These are phyloP conservation scores for Metarhizium sp. DNA, from an alignment of 2,329 filamentous ascomycete genomes.

Conservation along the genomic window DNA sequence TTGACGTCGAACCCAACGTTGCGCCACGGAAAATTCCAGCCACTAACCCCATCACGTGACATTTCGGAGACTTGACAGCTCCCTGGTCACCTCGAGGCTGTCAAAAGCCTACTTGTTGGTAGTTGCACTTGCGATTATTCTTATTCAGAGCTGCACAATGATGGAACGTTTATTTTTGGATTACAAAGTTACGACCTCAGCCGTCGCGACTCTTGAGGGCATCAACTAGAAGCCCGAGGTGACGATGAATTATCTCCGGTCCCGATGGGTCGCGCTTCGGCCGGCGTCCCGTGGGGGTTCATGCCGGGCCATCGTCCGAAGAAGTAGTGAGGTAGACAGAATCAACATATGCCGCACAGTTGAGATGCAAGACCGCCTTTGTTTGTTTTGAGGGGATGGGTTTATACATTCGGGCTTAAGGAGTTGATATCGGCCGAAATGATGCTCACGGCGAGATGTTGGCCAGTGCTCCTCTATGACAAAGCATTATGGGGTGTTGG, in stretches of 20 bases:
- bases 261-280: background rate
- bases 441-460: too few species aligned
- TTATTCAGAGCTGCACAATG: too few species aligned
- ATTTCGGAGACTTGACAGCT: background rate
- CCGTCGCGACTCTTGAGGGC: background rate
- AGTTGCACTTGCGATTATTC: too few species aligned
- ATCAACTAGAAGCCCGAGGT: background rate
- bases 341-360: too few species aligned
- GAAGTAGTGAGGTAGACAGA: background rate
- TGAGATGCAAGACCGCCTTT: too few species aligned
- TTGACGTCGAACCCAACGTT: background rate
- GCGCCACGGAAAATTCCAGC: background rate
- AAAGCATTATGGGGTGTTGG: background rate
- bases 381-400: too few species aligned
- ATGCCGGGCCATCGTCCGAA: background rate
- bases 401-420: too few species aligned
- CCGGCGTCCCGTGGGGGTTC: background rate
- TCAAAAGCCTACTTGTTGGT: background rate
- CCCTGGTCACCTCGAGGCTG: background rate
- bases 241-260: background rate
- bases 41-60: background rate
- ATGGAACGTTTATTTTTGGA: background rate
- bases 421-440: too few species aligned
- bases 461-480: background rate
- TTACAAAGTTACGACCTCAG: background rate